phyloP scores from a whole-genome alignment of 805 yeast genomes.

The Zygosaccharomyces rouxii region DNA sequence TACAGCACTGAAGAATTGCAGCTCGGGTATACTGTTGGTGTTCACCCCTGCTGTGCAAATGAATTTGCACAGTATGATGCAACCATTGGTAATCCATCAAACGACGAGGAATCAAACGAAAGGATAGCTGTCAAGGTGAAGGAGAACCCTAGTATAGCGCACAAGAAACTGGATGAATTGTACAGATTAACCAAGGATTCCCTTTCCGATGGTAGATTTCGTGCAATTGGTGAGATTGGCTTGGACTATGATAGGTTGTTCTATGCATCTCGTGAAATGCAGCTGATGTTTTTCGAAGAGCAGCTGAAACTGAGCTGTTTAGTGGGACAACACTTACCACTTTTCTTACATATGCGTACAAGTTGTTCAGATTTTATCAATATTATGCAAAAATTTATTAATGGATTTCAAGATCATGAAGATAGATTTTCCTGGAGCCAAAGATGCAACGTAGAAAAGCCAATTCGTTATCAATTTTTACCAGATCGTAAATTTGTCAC shows the following conservation, averaged over 20 bases:
- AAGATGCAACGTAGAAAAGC: slow-evolving; percentile 6
- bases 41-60: slow-evolving; percentile 86
- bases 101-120: slow-evolving; percentile 22
- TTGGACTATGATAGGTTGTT: slow-evolving; percentile 88
- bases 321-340: slow-evolving; percentile 52
- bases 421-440: slow-evolving; percentile 21
- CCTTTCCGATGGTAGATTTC: slow-evolving; percentile 42
- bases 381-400: slow-evolving; percentile 59
- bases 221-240: slow-evolving; percentile 94
- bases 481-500: slow-evolving; percentile 64
- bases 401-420: slow-evolving; percentile 35
- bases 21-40: slow-evolving; percentile 76
- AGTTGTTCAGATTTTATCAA: slow-evolving; percentile 74
- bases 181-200: slow-evolving; percentile 45
- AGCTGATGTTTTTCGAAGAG: slow-evolving; percentile 57
- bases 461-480: slow-evolving; percentile 32
- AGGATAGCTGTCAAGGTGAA: slow-evolving; percentile 10
- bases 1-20: slow-evolving; percentile 27
- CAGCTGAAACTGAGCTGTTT: slow-evolving; percentile 59
- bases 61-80: slow-evolving; percentile 41
- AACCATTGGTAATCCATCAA: slow-evolving; percentile 26
- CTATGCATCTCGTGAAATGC: slow-evolving; percentile 65
- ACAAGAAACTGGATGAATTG: slow-evolving; percentile 38
- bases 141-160: slow-evolving; percentile 12
- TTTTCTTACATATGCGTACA: slow-evolving; percentile 86